phyloP scores from a whole-genome alignment of 352 stramenopile species.

The Pythium plurisporium region DNA sequence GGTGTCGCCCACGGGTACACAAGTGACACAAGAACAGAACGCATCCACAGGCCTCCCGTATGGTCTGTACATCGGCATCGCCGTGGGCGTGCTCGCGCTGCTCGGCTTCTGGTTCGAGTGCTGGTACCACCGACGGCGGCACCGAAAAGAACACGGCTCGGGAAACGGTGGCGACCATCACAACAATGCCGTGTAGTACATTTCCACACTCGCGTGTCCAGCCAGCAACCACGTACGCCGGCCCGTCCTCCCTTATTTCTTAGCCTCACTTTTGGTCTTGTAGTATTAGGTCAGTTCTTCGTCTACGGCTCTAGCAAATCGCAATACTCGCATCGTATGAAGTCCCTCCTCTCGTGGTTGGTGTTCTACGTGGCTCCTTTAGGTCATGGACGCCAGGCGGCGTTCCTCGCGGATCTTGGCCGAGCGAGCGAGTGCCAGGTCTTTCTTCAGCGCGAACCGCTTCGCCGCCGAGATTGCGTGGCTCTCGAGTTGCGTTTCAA shows the following conservation, averaged over 20 bases:
- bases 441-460: constrained; percentile 79
- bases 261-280: constrained; percentile 8
- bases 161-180: not conserved
- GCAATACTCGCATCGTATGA: not conserved
- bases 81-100: constrained; percentile 56
- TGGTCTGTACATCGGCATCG: constrained; percentile 66
- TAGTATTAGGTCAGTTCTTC: constrained; percentile 18
- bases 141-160: constrained; percentile 19
- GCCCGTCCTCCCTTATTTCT: not conserved
- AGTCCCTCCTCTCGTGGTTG: not conserved
- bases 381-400: constrained; percentile 17
- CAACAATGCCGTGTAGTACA: not conserved
- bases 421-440: constrained; percentile 64
- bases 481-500: constrained; percentile 64
- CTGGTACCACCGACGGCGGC: constrained; percentile 60
- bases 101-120: constrained; percentile 72
- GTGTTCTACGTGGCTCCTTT: no score
- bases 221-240: not conserved
- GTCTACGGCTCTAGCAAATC: constrained; percentile 18
- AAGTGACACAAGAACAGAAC: constrained; percentile 49
- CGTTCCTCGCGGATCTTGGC: constrained; percentile 55
- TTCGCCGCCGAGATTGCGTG: constrained; percentile 61
- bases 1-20: not conserved
- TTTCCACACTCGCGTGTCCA: not conserved
- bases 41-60: constrained; percentile 49